Conservation (phyloP, 176 grass and related monocot genomes). For the Thinopyrum elongatum region DNA sequence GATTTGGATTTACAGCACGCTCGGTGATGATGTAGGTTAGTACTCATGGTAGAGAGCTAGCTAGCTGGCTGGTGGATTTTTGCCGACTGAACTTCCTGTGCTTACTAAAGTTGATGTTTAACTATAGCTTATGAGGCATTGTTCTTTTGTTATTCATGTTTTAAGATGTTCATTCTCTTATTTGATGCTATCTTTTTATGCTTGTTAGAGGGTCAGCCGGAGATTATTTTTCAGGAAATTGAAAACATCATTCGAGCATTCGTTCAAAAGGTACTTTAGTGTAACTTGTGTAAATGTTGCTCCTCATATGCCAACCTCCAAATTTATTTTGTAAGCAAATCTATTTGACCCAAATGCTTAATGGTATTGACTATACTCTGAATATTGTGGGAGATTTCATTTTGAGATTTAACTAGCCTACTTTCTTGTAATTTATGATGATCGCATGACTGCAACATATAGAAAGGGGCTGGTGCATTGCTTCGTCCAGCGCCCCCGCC, state of each 20-base stretch:
- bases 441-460: too few relatives aligned
- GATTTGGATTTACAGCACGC: too few relatives aligned
- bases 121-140: not conserved
- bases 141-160: conserved; percentile 23
- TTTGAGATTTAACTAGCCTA: not conserved
- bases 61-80: too few relatives aligned
- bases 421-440: too few relatives aligned
- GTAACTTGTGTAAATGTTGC: not conserved
- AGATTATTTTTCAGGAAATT: conserved; percentile 77
- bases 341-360: not conserved
- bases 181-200: conserved; percentile 7
- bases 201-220: conserved; percentile 76
- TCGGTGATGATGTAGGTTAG: too few relatives aligned
- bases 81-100: conserved; percentile 78
- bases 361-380: not conserved
- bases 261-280: conserved; percentile 81
- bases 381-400: conserved; percentile 8
- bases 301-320: not conserved
- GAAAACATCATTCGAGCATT: conserved; percentile 93
- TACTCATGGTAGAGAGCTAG: too few relatives aligned
- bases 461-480: too few relatives aligned
- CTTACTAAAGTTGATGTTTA: conserved; percentile 91
- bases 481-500: too few relatives aligned
- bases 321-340: not conserved
- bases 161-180: conserved; percentile 6